Conservation (phyloP, 345 rosid species). For the Eucalyptus cladocalyx region DNA sequence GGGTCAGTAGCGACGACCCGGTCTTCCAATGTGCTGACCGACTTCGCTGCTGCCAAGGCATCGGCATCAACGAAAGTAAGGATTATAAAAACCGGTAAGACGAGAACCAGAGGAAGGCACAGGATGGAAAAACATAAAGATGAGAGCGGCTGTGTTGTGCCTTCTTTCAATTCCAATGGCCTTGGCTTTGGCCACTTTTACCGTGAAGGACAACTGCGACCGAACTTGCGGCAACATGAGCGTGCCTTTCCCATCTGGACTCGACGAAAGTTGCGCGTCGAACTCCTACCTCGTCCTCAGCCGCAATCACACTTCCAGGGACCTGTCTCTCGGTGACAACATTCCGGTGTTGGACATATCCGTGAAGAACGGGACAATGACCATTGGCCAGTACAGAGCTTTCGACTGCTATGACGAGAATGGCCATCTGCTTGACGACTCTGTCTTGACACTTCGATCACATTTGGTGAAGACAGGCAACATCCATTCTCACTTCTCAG, state of each 20-base stretch:
- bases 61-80: neutral
- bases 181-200: neutral
- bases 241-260: neutral
- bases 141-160: neutral
- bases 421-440: neutral
- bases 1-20: neutral
- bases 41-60: neutral
- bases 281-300: neutral
- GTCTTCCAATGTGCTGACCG: neutral
- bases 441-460: neutral
- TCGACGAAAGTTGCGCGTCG: neutral
- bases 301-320: neutral
- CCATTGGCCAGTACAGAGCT: neutral
- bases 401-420: neutral
- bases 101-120: neutral
- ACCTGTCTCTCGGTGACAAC: fast-evolving
- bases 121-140: neutral
- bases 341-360: neutral
- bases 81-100: neutral
- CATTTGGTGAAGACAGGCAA: neutral
- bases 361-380: neutral
- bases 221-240: neutral
- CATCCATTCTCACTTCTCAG: neutral
- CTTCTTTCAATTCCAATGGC: neutral
- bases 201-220: neutral